A percentile compares a stretch with the other conserved stretches of the same genome.
These are phyloP conservation scores for Noccaea caerulescens DNA, from an alignment of 345 rosid genomes.

Conservation along the genomic window DNA sequence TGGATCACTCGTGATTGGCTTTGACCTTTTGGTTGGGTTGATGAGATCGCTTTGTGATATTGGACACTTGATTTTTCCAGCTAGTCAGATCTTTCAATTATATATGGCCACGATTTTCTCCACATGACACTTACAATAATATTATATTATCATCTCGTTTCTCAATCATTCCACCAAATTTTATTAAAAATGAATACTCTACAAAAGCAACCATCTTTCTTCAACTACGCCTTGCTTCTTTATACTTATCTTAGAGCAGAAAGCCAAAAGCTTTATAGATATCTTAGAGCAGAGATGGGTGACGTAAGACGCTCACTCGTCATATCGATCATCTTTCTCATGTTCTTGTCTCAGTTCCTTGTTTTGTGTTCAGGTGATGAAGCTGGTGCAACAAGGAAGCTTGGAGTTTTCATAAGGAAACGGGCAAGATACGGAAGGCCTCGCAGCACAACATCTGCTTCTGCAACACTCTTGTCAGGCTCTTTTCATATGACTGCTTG, in stretches of 20 bases:
- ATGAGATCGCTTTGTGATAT: slow-evolving; percentile 14
- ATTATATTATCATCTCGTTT: neutral
- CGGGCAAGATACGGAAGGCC: neutral
- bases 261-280: slow-evolving; percentile 4
- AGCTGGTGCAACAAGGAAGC: slow-evolving; percentile 34
- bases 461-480: slow-evolving; percentile 25
- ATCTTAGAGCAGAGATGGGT: slow-evolving; percentile 33
- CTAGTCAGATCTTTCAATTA: slow-evolving; percentile 2
- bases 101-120: slow-evolving; percentile 10
- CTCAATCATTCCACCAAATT: slow-evolving; percentile 1
- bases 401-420: slow-evolving; percentile 34
- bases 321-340: slow-evolving; percentile 24
- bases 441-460: slow-evolving; percentile 23
- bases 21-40: slow-evolving; percentile 1
- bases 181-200: neutral
- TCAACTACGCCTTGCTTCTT: slow-evolving; percentile 7
- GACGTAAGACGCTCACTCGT: slow-evolving; percentile 21
- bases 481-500: slow-evolving; percentile 20
- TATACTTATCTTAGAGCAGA: slow-evolving; percentile 9
- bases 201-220: neutral
- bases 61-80: slow-evolving; percentile 10
- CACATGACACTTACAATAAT: slow-evolving; percentile 14
- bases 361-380: slow-evolving; percentile 33
- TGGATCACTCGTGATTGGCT: slow-evolving; percentile 9
- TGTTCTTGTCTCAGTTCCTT: slow-evolving; percentile 37